Percentiles rank a stretch among this genome's conserved stretches.
Evolutionary conservation across 768 basidiomycete species (phyloP).

Genomic region (Infundibulicybe gibba): DNA sequence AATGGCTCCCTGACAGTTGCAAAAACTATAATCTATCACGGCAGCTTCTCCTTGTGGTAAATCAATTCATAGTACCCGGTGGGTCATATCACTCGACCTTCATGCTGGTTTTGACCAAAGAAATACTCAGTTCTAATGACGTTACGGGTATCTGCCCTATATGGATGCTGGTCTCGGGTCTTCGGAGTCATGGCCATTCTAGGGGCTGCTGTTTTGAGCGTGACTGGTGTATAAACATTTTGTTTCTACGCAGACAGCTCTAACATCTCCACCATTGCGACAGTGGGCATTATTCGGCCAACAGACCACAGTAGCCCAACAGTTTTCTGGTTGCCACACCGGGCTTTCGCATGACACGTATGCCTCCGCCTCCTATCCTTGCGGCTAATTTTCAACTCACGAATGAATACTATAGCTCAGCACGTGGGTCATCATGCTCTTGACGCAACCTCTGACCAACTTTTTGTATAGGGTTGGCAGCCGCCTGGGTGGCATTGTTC

Average conservation of each 20-base stretch:
- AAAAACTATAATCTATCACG: slow-evolving; percentile 31
- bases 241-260: neutral
- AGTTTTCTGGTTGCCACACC: slow-evolving; percentile 29
- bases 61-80: slow-evolving; percentile 45
- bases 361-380: slow-evolving; percentile 17
- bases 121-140: slow-evolving; percentile 36
- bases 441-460: neutral
- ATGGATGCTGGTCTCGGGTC: slow-evolving; percentile 34
- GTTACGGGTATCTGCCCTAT: slow-evolving; percentile 49
- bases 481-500: slow-evolving; percentile 49
- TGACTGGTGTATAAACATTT: slow-evolving; percentile 31
- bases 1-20: slow-evolving; percentile 26
- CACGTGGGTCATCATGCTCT: slow-evolving; percentile 8
- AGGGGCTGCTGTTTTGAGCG: slow-evolving; percentile 21
- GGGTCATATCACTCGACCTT: slow-evolving; percentile 20
- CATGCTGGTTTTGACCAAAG: no score
- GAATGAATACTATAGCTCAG: slow-evolving; percentile 9
- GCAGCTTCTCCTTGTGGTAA: slow-evolving; percentile 35
- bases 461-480: slow-evolving; percentile 24
- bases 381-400: no score
- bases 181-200: slow-evolving; percentile 28
- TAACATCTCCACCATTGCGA: neutral
- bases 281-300: slow-evolving; percentile 41
- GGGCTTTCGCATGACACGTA: slow-evolving; percentile 24
- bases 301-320: slow-evolving; percentile 15